Base-by-base conservation (phyloP, 2,329 filamentous ascomycete species). In the Scopulariopsis brevicaulis region DNA sequence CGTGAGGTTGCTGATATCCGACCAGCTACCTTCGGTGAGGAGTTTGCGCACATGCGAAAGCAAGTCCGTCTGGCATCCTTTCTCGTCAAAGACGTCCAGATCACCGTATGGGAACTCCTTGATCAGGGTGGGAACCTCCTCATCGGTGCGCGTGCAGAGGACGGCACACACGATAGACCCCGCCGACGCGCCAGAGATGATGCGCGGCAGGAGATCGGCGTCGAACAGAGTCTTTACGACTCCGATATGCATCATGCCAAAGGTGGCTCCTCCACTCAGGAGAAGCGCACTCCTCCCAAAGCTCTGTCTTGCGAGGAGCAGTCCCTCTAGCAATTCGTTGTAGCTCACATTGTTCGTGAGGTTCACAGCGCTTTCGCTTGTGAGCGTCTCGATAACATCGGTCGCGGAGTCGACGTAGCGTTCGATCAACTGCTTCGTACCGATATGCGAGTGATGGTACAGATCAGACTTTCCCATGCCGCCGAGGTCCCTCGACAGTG, bases 161-260 rank as follows among this genome's bases (percentile, higher is more conserved):
- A 95, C 86, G 1, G 89, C 83, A 61, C 85, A 89, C 15, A 96
- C 88, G 52, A 96, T 95, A 64, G 89, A 92, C 20, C 90, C 90
- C 1, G 91, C 90, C 32, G 90, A 95, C 6, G 90, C 87, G 2
- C 90, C 90, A 0, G 90, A 95, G 56, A 96, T 89, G 67, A 96
- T 92, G 53, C 90, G 85, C 3, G 91, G 91, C 2, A 96, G 77
- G 14, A 96, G 76, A 8, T 82, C 81, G 3, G 82, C 79, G 65
- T 94, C 84, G 69, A 85, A 91, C 2, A 96, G 77, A 4, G 86
- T 81, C 69, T 95, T 95, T 58, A 95, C 74, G 2, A 96, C 90
- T 1, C 91, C 91, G 58, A 96, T 87, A 68, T 96, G 91, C 60
- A 89, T 89, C 89, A 96, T 95, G 48, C 91, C 91, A 71, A 95